Evolutionary conservation across 441 rosid genomes (phyloP), one percentile per base, ranked within the genome.

Genomic region (Macaranga tanarius): DNA sequence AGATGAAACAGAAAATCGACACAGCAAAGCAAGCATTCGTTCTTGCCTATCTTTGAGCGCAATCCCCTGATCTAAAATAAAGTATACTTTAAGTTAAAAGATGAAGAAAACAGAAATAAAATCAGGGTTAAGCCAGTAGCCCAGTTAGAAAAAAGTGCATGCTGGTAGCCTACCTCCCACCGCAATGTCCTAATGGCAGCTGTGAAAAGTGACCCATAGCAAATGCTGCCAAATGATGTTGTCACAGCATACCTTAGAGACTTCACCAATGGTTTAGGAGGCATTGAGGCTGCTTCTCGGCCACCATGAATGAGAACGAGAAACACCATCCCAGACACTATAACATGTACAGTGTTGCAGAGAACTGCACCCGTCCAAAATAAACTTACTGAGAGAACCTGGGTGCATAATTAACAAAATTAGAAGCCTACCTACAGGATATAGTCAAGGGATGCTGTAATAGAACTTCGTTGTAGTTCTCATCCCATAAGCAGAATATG

Each of bases 341-440:
- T 92, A 70, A 95, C 99, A 79, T 95, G 98, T 48, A 95, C 93
- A 28, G 93, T 91, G 69, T 95, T 95, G 70, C 98, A 92, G 16
- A 95, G 84, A 69, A 95, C 98, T 60, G 98, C 99, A 56, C 97
- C 99, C 0, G 98, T 92, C 99, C 99, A 92, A 79, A 92, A 95
- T 73, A 95, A 88, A 87, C 98, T 95, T 73, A 91, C 83, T 62
- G 96, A 92, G 75, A 95, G 85, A 78, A 90, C 91, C 99, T 95
- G 92, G 81, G 77, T 28, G 75, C 12, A 71, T 15, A 69, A 56
- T 70, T 77, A 57, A 67, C 73, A 76, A 71, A 62, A 78, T 78
- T 54, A 79, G 71, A 72, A 65, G 73, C 57, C 61, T 40, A 3
- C 28, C 7, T 50, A 17, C 15, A 38, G 60, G 62, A 57, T 50